Evolutionary conservation across 495 filamentous ascomycete genomes (phyloP).

Genomic region (Xylaria venustula): DNA sequence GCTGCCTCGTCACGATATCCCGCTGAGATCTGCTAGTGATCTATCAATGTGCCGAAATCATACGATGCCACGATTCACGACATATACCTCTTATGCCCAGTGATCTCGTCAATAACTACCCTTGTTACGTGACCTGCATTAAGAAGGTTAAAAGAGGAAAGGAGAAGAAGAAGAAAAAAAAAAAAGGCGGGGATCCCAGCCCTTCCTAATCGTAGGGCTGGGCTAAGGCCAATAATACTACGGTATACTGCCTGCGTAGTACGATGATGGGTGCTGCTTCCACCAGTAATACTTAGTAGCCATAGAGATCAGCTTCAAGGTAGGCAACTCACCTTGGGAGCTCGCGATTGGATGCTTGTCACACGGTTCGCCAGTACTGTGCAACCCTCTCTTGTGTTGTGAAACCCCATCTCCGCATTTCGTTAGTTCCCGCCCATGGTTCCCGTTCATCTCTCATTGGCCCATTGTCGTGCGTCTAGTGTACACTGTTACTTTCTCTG

Average conservation of each 20-base stretch:
- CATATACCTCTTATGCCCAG: too few species aligned
- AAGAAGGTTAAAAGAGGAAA: too few species aligned
- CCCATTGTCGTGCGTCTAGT: not conserved
- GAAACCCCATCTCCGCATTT: constrained; percentile 11
- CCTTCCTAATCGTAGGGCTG: constrained; percentile 9
- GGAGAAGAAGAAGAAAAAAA: too few species aligned
- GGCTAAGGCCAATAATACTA: not conserved
- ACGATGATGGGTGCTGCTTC: not conserved
- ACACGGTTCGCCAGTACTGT: not conserved
- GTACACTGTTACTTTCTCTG: not conserved
- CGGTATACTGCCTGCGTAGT: too few species aligned
- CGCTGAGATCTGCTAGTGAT: not conserved
- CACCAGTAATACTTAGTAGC: not conserved
- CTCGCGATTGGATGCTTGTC: not conserved
- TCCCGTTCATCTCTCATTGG: constrained; percentile 3
- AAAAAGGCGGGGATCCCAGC: not conserved
- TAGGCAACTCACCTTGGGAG: not conserved
- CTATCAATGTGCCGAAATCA: not conserved
- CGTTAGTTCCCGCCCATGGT: constrained; percentile 7
- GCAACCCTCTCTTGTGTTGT: constrained; percentile 1
- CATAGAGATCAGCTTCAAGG: too few species aligned
- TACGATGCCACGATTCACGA: constrained; percentile 1
- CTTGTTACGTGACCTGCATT: not conserved
- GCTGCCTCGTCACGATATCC: not conserved
- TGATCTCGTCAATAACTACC: too few species aligned